A percentile compares a stretch with the other conserved stretches of the same genome.
phyloP scores from a whole-genome alignment of 495 filamentous ascomycete species.

The Sordaria brevicollis region DNA sequence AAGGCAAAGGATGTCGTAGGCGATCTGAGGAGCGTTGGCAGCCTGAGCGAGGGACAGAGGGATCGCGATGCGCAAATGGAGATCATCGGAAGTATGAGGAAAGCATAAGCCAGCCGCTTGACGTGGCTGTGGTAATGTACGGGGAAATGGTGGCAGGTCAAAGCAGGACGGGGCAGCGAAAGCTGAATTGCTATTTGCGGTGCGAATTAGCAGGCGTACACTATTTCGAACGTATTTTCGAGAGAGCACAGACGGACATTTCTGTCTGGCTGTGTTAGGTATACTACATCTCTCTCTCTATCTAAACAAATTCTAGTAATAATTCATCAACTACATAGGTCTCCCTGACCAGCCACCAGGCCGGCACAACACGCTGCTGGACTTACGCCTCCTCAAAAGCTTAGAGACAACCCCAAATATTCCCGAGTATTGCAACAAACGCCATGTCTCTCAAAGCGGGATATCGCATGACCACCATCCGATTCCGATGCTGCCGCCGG shows the following conservation, averaged over 20 bases:
- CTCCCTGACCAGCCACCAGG: neutral
- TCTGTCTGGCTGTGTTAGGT: neutral
- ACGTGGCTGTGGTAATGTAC: constrained; percentile 7
- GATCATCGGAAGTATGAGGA: constrained; percentile 70
- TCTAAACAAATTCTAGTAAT: neutral
- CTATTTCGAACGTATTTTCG: neutral
- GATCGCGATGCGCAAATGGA: constrained; percentile 83
- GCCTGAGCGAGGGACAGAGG: constrained; percentile 74
- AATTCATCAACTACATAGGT: neutral
- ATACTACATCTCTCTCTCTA: neutral
- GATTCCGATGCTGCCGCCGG: neutral
- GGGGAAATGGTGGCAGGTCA: neutral
- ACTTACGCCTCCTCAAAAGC: too few species aligned
- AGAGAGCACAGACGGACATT: neutral
- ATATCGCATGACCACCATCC: neutral
- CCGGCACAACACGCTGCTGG: neutral
- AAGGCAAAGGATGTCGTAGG: constrained; percentile 99
- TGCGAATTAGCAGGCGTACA: neutral
- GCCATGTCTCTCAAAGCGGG: neutral
- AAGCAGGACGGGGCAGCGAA: too few species aligned
- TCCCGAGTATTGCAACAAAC: neutral
- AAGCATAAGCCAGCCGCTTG: constrained; percentile 11
- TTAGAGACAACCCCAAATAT: neutral
- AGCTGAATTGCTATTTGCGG: neutral
- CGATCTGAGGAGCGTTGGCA: constrained; percentile 81